These are phyloP conservation scores for Diplodia scrobiculata DNA, from an alignment of 2,329 filamentous ascomycete genomes.

Conservation along the genomic window DNA sequence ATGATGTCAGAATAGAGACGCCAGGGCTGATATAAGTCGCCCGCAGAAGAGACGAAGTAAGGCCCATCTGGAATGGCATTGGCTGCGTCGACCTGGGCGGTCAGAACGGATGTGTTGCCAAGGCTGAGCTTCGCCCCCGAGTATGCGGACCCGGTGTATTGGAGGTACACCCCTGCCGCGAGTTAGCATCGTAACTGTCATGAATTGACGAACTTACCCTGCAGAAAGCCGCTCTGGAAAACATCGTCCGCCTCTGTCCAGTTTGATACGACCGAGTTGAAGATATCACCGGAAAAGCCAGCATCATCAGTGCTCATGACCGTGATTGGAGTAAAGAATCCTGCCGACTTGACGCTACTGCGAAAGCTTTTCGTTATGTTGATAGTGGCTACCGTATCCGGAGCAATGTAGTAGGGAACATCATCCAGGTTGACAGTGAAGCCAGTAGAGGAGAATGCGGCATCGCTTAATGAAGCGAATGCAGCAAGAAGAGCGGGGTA, in stretches of 20 bases:
- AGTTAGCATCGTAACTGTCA: background rate
- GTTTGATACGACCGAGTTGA: constrained; percentile 35
- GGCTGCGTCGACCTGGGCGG: background rate
- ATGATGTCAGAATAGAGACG: constrained; percentile 54
- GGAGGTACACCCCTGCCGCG: constrained; percentile 35
- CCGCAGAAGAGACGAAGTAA: constrained; percentile 54
- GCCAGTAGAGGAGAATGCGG: constrained; percentile 40
- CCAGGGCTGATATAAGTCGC: constrained; percentile 54
- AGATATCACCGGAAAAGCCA: constrained; percentile 33
- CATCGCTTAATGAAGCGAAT: background rate
- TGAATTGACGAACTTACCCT: constrained; percentile 33
- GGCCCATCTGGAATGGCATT: constrained; percentile 49
- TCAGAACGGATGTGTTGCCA: constrained; percentile 4
- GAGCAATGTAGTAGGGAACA: constrained; percentile 47
- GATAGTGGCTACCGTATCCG: constrained; percentile 42
- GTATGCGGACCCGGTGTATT: constrained; percentile 26
- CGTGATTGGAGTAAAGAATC: constrained; percentile 45
- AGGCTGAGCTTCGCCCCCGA: background rate
- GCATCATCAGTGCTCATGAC: constrained; percentile 40
- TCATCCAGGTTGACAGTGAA: constrained; percentile 47
- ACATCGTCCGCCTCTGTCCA: constrained; percentile 47
- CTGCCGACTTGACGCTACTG: constrained; percentile 31
- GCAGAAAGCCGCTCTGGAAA: constrained; percentile 46
- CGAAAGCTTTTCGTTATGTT: constrained; percentile 34
- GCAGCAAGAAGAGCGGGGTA: background rate